Evolutionary conservation across 139 green algal species (phyloP), one percentile per base, ranked within the genome.

Genomic region (Chlorella sp.): DNA sequence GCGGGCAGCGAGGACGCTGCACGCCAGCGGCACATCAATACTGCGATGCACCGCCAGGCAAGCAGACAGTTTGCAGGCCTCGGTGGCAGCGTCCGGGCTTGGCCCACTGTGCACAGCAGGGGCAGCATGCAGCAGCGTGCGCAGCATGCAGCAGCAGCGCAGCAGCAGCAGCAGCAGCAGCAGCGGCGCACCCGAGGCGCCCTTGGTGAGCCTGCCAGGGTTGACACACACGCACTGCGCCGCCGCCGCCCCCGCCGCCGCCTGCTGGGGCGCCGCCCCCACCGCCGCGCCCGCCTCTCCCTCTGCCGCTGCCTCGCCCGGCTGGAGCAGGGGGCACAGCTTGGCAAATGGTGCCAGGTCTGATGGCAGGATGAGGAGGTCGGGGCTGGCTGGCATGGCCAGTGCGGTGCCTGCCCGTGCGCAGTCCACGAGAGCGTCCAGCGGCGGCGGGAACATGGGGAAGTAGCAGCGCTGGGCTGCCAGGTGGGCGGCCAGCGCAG

Each of bases 291-390:
- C 32, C 32, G 16, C 14, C 16, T 11, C 75, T 0, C 30, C n/a
- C 5, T 48, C 83, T 21, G 71, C 42, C 18, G 69, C 71, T 16
- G 57, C 42, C 32, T 28, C 60, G 9, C 75, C n/a, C 0, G 79
- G 34, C 66, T 32, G 30, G 40, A 61, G 84, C 84, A 94, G 22
- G 18, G 78, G 48, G 28, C 95, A 86, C n/a, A 96, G 57, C 92
- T 98, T 98, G 30, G 96, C 98, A 90, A 99, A 99, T 24, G 96
- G 91, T 0, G 93, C 93, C 75, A 99, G 93, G 94, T 99, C 97
- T 32, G 97, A 99, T 2, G 98, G 96, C 82, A 98, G 88, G 19
- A 99, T 42, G 80, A 99, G 93, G n/a, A 99, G 78, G 93, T 99
- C 92, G 11, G 97, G 98, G 0, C 76, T 87, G 78, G 68, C 53